phyloP scores from a whole-genome alignment of 371 early-diverging fungal genomes.

The Mucor irregularis region DNA sequence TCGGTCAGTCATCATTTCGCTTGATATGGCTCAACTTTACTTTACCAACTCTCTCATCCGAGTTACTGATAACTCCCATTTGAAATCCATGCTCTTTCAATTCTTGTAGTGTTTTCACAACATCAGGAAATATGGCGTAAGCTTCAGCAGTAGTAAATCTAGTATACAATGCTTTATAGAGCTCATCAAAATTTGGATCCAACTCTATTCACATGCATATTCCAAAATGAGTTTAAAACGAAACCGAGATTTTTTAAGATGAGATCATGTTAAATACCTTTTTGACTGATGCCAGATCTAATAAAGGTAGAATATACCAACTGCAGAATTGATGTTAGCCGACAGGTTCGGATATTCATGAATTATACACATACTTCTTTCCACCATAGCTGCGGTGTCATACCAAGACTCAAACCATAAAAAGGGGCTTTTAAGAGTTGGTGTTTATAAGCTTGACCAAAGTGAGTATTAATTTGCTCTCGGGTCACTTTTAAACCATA shows the following conservation, averaged over 20 bases:
- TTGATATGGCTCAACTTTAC: not conserved
- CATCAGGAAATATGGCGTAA: conserved; percentile 47
- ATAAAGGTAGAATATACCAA: conserved; percentile 43
- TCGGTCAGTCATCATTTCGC: not conserved
- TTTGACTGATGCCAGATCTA: conserved; percentile 27
- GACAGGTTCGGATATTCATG: too few relatives aligned
- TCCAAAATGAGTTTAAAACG: not conserved
- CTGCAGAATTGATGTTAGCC: conserved; percentile 1
- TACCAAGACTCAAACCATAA: conserved; percentile 39
- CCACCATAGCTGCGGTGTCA: conserved; percentile 46
- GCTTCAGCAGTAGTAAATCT: conserved; percentile 45
- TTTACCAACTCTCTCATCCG: conserved; percentile 49
- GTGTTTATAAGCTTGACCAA: conserved; percentile 34
- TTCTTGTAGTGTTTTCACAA: conserved; percentile 25
- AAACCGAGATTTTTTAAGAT: not conserved
- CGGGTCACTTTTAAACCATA: conserved; percentile 34
- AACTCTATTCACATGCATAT: too few relatives aligned
- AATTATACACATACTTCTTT: conserved; percentile 34
- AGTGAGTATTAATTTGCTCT: conserved; percentile 31
- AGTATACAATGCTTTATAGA: conserved; percentile 37
- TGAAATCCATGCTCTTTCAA: conserved; percentile 32
- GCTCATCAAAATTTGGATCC: conserved; percentile 30
- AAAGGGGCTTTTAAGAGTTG: conserved; percentile 41
- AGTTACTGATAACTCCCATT: conserved; percentile 53
- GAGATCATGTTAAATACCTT: conserved; percentile 22